phyloP scores from a whole-genome alignment of 2,329 filamentous ascomycete genomes.

The Teratosphaeria nubilosa region DNA sequence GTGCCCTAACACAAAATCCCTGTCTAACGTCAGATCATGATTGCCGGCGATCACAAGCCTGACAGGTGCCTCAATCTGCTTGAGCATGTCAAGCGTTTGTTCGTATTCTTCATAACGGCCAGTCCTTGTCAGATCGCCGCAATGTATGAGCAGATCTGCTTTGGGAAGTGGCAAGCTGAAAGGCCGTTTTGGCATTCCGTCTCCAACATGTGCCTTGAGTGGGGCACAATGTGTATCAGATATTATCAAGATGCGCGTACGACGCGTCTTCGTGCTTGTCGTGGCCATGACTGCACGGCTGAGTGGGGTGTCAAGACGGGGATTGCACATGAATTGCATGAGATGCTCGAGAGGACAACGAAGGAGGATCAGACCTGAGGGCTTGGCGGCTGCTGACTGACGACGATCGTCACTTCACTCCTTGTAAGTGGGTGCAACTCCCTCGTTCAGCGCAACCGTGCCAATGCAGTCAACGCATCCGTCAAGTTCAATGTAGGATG shows the following conservation, averaged over 20 bases:
- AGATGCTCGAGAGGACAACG: neutral
- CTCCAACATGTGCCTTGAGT: neutral
- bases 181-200: conserved; percentile 1
- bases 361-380: neutral
- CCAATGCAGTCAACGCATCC: neutral
- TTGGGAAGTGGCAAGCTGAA: conserved; percentile 35
- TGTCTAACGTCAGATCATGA: conserved; percentile 50
- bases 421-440: neutral
- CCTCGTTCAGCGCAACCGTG: neutral
- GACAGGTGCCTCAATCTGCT: conserved; percentile 40
- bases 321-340: neutral
- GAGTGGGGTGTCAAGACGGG: neutral
- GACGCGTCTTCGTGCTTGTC: neutral
- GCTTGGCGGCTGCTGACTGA: neutral
- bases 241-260: conserved; percentile 33
- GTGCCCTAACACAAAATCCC: conserved; percentile 10
- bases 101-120: conserved; percentile 41
- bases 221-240: conserved; percentile 33
- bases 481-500: neutral
- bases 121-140: conserved; percentile 48
- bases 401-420: neutral
- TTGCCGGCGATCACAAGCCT: conserved; percentile 56
- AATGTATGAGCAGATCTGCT: conserved; percentile 47
- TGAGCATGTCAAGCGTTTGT: conserved; percentile 37
- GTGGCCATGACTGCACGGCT: neutral